phyloP scores from a whole-genome alignment of 2,329 filamentous ascomycete genomes.

The Epichloe aotearoae region DNA sequence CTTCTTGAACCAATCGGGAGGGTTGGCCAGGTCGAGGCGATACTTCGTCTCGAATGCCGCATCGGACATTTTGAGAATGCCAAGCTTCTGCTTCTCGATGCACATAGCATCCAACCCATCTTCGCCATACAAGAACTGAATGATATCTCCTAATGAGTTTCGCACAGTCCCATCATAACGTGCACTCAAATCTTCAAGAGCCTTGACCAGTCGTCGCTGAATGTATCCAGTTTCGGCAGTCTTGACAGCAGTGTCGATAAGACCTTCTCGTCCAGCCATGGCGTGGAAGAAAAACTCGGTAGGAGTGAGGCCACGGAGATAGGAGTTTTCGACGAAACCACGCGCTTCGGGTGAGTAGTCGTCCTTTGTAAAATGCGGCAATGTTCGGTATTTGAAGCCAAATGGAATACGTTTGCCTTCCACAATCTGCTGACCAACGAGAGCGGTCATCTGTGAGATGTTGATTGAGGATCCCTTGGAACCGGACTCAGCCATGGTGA shows the following conservation, averaged over 20 bases:
- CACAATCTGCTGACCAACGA: slow-evolving; percentile 95
- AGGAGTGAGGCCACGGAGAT: slow-evolving; percentile 86
- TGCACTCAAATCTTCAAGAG: slow-evolving; percentile 91
- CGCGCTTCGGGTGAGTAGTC: slow-evolving; percentile 92
- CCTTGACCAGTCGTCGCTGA: slow-evolving; percentile 94
- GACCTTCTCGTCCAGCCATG: slow-evolving; percentile 99
- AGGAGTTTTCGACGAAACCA: slow-evolving; percentile 98
- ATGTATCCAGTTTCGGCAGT: slow-evolving; percentile 99
- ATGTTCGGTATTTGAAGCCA: slow-evolving; percentile 93
- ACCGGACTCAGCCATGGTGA: slow-evolving; percentile 89
- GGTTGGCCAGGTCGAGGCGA: slow-evolving; percentile 57
- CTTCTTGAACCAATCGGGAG: slow-evolving; percentile 46
- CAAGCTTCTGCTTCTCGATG: slow-evolving; percentile 87
- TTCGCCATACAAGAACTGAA: slow-evolving; percentile 96
- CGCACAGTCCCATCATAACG: slow-evolving; percentile 96
- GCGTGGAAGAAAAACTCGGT: slow-evolving; percentile 99
- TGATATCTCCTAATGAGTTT: slow-evolving; percentile 90
- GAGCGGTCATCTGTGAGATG: slow-evolving; percentile 97
- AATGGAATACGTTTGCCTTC: slow-evolving; percentile 98
- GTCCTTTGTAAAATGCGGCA: slow-evolving; percentile 98
- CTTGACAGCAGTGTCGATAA: slow-evolving; percentile 98
- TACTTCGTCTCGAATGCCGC: slow-evolving; percentile 68
- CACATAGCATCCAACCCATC: slow-evolving; percentile 87
- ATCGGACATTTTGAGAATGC: slow-evolving; percentile 71
- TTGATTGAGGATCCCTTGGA: slow-evolving; percentile 99